These are phyloP conservation scores for Xylariales sp. DNA, from an alignment of 2,329 filamentous ascomycete species.

Conservation along the genomic window DNA sequence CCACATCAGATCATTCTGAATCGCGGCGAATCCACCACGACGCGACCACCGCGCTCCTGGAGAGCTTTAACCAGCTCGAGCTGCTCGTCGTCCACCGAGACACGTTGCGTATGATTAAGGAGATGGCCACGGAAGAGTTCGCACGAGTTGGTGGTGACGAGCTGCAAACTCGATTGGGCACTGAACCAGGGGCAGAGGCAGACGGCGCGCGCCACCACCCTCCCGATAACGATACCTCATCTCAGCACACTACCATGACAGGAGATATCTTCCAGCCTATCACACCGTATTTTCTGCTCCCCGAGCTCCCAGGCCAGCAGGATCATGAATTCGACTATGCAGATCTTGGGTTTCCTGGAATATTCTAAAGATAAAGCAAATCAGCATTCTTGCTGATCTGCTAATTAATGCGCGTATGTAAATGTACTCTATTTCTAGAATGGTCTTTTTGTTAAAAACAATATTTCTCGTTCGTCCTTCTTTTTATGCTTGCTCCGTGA, in stretches of 20 bases:
- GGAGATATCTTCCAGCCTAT: conserved; percentile 8
- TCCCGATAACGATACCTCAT: conserved; percentile 4
- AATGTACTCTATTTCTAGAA: too few relatives aligned
- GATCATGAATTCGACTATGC: conserved; percentile 4
- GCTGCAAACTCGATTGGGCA: too few relatives aligned
- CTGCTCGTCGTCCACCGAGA: conserved; percentile 13
- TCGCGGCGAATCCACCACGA: conserved; percentile 8
- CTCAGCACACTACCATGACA: conserved; percentile 6
- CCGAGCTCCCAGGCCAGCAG: background rate
- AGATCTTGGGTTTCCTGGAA: conserved; percentile 5
- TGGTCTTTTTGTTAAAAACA: too few relatives aligned
- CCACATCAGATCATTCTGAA: conserved; percentile 4
- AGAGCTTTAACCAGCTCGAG: conserved; percentile 1
- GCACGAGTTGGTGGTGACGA: too few relatives aligned
- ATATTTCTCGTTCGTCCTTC: background rate
- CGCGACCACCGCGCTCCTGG: background rate
- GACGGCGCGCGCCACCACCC: too few relatives aligned
- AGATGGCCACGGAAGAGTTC: conserved; percentile 11
- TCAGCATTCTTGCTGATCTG: too few relatives aligned
- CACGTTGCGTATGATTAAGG: conserved; percentile 14
- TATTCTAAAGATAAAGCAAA: conserved; percentile 2
- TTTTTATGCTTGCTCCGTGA: conserved; percentile 3
- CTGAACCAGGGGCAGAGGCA: too few relatives aligned
- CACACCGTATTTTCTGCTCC: conserved; percentile 6
- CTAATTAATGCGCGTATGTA: background rate